A percentile compares a stretch with the other conserved stretches of the same genome.
phyloP scores from a whole-genome alignment of 768 basidiomycete species.

The Leucosporidium yakuticum region DNA sequence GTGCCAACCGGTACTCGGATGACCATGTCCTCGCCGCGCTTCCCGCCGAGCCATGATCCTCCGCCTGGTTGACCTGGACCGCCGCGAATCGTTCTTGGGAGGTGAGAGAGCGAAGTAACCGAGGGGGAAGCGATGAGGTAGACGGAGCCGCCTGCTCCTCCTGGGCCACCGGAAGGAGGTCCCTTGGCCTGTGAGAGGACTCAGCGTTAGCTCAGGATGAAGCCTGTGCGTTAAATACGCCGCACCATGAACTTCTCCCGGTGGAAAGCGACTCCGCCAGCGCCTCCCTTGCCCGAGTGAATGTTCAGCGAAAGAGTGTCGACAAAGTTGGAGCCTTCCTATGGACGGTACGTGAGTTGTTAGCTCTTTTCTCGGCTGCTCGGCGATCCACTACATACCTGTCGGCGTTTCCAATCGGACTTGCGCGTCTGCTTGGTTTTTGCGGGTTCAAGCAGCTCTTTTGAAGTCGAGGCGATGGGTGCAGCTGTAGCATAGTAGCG shows the following conservation, averaged over 20 bases:
- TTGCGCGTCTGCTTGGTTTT: conserved; percentile 16
- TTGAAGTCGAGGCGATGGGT: background rate
- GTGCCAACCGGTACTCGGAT: conserved; percentile 86
- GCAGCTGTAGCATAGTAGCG: background rate
- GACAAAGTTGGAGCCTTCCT: conserved; percentile 28
- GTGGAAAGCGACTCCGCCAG: conserved; percentile 89
- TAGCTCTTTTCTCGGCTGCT: background rate
- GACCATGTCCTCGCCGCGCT: conserved; percentile 62
- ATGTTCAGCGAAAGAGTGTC: conserved; percentile 24
- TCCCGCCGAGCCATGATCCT: conserved; percentile 83
- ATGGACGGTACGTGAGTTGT: background rate
- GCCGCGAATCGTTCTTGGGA: conserved; percentile 64
- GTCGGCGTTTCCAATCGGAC: conserved; percentile 33
- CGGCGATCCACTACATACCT: background rate
- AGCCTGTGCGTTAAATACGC: background rate
- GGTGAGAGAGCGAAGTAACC: conserved; percentile 68
- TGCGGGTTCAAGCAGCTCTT: too few relatives aligned
- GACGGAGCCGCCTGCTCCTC: conserved; percentile 80
- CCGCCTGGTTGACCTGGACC: conserved; percentile 64
- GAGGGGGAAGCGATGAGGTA: conserved; percentile 72
- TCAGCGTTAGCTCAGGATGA: background rate
- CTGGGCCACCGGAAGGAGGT: conserved; percentile 89
- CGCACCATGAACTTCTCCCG: conserved; percentile 71
- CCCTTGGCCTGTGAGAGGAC: conserved; percentile 10
- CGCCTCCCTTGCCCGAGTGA: conserved; percentile 69